Conservation (phyloP, 192 early-diverging fungal genomes). For the Backusella westeae region DNA sequence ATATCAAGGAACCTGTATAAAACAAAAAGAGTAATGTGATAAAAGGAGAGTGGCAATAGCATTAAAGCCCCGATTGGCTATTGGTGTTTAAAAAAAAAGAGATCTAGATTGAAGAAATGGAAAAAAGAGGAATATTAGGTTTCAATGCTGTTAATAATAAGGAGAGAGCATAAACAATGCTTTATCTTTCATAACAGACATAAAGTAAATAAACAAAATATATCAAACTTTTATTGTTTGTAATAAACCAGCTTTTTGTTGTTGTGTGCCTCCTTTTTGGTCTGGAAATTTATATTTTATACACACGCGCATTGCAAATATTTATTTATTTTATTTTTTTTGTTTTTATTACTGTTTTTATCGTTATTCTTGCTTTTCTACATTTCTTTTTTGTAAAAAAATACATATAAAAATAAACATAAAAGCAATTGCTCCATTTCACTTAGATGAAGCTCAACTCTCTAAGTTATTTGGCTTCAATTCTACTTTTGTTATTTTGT, state of each 20-base stretch:
- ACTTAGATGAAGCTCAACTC: conserved; percentile 5
- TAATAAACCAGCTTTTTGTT: not conserved
- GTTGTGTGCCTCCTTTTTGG: not conserved
- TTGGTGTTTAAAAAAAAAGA: no score
- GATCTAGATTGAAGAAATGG: no score
- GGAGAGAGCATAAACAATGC: not conserved
- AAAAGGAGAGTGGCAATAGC: not conserved
- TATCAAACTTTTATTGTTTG: not conserved
- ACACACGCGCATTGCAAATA: not conserved
- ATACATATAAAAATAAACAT: not conserved
- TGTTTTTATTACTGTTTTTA: not conserved
- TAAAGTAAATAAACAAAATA: not conserved
- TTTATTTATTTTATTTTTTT: not conserved
- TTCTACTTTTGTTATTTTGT: conserved; percentile 7
- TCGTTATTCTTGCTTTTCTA: not conserved
- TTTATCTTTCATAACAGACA: not conserved
- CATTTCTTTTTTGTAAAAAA: not conserved
- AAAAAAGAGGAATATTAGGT: no score
- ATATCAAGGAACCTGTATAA: no score
- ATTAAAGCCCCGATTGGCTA: not conserved
- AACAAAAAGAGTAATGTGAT: not conserved
- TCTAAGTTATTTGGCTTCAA: conserved; percentile 5
- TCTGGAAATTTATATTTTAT: not conserved
- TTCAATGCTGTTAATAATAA: not conserved
- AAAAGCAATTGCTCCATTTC: conserved; percentile 2